A percentile compares a stretch with the other conserved stretches of the same genome.
Evolutionary conservation across 306 rosid genomes (phyloP).

Genomic region (Quercus alba): DNA sequence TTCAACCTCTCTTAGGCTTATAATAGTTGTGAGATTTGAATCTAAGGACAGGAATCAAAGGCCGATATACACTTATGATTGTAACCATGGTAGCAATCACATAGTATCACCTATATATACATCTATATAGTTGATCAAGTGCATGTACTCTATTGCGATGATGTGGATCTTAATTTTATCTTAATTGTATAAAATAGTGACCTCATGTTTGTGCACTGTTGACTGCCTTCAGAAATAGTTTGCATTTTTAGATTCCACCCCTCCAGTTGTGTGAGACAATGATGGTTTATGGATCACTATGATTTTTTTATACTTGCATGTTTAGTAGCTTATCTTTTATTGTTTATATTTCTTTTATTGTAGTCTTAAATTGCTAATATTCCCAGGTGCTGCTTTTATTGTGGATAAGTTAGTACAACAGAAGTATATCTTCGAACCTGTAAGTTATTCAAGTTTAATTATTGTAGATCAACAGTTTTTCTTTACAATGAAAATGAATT

Average conservation of each 20-base stretch:
- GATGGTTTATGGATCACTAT: too few relatives aligned
- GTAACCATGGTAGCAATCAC: neutral
- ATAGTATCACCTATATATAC: neutral
- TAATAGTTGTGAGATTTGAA: too few relatives aligned
- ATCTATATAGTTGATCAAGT: neutral
- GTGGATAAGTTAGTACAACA: conserved; percentile 59
- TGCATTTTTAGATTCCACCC: too few relatives aligned
- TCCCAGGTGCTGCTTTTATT: conserved; percentile 66
- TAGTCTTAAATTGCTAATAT: conserved; percentile 14
- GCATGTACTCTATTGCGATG: neutral
- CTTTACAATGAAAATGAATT: conserved; percentile 4
- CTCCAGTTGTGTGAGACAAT: too few relatives aligned
- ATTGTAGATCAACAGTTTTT: neutral
- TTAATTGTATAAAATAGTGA: neutral
- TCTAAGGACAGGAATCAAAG: too few relatives aligned
- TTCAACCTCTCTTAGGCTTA: neutral
- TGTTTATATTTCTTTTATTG: too few relatives aligned
- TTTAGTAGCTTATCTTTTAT: too few relatives aligned
- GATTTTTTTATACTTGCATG: too few relatives aligned
- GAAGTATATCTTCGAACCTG: conserved; percentile 58
- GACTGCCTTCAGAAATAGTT: too few relatives aligned
- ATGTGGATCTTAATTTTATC: neutral
- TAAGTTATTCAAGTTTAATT: conserved; percentile 37
- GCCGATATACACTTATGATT: too few relatives aligned
- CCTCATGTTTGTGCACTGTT: neutral